Percentiles rank a stretch among this genome's conserved stretches.
Conservation (phyloP, 129 eudicot genomes). For the Solidago caesia region DNA sequence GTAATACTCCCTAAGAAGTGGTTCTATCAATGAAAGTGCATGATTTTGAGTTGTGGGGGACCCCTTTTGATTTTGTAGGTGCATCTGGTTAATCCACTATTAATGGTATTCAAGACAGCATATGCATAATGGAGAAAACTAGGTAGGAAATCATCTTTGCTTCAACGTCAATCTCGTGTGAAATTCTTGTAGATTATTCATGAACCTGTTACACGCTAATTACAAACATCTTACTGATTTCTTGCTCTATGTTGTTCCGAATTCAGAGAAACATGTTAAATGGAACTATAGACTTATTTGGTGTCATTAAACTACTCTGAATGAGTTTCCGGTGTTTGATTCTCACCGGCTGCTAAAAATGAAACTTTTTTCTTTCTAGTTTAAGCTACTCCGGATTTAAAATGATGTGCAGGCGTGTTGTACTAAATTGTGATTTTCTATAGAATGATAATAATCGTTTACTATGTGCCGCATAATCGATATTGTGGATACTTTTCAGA, state of each 20-base stretch:
- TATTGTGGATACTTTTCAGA: not conserved
- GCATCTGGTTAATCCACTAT: constrained; percentile 32
- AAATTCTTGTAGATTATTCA: not conserved
- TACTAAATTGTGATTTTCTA: constrained; percentile 1
- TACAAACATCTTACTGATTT: not conserved
- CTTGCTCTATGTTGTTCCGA: not conserved
- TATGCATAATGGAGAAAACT: constrained; percentile 20
- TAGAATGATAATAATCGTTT: not conserved
- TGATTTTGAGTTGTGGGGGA: constrained; percentile 17
- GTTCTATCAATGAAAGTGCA: not conserved
- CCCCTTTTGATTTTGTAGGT: constrained; percentile 19
- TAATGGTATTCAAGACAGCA: constrained; percentile 30
- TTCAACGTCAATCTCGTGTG: constrained; percentile 14
- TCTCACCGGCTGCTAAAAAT: not conserved
- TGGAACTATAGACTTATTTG: not conserved
- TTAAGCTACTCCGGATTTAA: not conserved
- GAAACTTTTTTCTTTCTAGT: not conserved
- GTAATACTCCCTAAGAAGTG: not conserved
- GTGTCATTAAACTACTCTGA: not conserved
- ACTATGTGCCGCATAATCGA: constrained; percentile 7
- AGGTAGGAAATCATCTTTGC: constrained; percentile 16
- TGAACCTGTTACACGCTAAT: constrained; percentile 15
- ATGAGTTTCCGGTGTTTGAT: no score
- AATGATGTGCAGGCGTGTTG: no score
- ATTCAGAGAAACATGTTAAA: not conserved